Base-by-base conservation (phyloP, 352 stramenopile genomes). In the Globisporangium middletonii region DNA sequence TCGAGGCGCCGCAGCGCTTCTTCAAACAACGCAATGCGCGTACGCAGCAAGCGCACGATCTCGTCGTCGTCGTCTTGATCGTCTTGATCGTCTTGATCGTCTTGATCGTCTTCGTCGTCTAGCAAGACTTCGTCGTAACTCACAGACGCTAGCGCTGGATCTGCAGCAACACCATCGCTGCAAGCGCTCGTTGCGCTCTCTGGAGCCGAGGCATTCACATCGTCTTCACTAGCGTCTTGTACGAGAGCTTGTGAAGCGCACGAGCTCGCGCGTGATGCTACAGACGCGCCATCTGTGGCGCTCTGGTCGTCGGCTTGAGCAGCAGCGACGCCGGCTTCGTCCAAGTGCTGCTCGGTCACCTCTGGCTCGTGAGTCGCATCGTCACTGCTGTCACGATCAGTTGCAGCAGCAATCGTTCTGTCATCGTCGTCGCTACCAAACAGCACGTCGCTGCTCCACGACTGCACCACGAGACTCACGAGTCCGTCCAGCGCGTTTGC, bases 401-500 rank as follows among this genome's bases (percentile, higher is more conserved):
- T 30, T 53, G 1, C 33, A 38, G 33, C 33, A 8, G 33, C 33
- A 38, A 9, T 23, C 2, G 28, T 23, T 23, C 23, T 23, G 23
- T 23, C 42, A 26, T 12, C 23, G 13, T 26, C 35, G 3, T 52
- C 57, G 1, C 13, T 16, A 12, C 27, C 48, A 55, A 54, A 35
- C 43, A 64, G 37, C 16, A 55, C 55, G 33, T 59, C 59, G 26
- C 33, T 49, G 26, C 59, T 55, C 59, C 59, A 64, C 15, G 59
- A 64, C 27, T 59, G 59, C 2, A 64, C 59, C 3, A 64, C 59
- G 11, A 64, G 51, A 33, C 59, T 64, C 51, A 64, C 59, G 51
- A 64, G 59, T 15, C 59, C 46, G 48, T 64, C 51, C 19, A 64
- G 35, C 26, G 59, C 55, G 19, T 59, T 55, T 1, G 59, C 51